Evolutionary conservation across 2,329 filamentous ascomycete genomes (phyloP).

Genomic region (Fusarium praegraminearum): DNA sequence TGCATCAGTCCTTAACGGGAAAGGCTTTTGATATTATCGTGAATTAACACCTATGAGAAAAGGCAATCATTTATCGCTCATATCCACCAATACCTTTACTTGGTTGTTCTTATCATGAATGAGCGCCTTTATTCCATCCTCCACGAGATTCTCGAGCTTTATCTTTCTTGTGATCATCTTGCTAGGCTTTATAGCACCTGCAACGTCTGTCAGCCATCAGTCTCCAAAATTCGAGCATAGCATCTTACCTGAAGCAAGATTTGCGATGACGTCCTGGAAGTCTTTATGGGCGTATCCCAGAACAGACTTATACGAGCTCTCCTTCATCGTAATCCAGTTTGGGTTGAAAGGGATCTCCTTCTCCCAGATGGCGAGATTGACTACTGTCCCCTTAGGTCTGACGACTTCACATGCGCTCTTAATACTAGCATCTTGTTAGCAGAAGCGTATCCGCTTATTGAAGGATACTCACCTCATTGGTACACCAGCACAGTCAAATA

Average conservation of each 20-base stretch:
- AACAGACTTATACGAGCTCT: slow-evolving; percentile 45
- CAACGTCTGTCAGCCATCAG: slow-evolving; percentile 21
- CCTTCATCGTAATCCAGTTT: slow-evolving; percentile 47
- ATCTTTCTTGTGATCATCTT: slow-evolving; percentile 73
- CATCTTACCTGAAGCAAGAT: slow-evolving; percentile 35
- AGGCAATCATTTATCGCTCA: slow-evolving; percentile 35
- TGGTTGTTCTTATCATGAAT: slow-evolving; percentile 71
- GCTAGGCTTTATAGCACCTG: slow-evolving; percentile 63
- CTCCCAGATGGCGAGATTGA: slow-evolving; percentile 76
- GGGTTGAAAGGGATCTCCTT: slow-evolving; percentile 50
- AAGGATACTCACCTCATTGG: slow-evolving; percentile 35
- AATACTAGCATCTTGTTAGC: slow-evolving; percentile 22
- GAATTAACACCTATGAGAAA: no score
- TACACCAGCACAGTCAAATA: slow-evolving; percentile 73
- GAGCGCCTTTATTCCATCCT: slow-evolving; percentile 68
- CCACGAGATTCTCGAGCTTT: slow-evolving; percentile 65
- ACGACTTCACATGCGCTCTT: slow-evolving; percentile 61
- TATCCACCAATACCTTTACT: slow-evolving; percentile 71
- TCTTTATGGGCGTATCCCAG: slow-evolving; percentile 53
- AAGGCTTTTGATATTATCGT: neutral
- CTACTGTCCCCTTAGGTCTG: slow-evolving; percentile 65
- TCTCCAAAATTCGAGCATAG: rapidly evolving
- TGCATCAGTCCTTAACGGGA: neutral
- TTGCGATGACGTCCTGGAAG: slow-evolving; percentile 68
- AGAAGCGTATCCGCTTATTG: rapidly evolving